Evolutionary conservation across 2,329 filamentous ascomycete genomes (phyloP), one percentile per base, ranked within the genome.

Genomic region (Helotiales sp.): DNA sequence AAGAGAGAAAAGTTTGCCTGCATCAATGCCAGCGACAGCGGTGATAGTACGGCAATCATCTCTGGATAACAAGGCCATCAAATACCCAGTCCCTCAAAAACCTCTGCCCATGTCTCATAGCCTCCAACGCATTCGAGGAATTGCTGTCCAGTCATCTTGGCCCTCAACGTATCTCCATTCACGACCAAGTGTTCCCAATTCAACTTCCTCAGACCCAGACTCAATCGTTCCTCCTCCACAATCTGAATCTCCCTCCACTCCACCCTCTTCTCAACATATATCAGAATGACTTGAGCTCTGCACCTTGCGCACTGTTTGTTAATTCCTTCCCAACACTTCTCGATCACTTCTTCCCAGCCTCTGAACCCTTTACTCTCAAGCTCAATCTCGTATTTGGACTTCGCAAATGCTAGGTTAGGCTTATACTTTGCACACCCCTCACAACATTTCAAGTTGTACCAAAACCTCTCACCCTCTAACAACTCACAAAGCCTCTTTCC

Each of bases 371-470:
- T 44, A 3, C 8, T 13, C 10, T 13, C 22, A 15, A 44, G 24
- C 22, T 9, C 12, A 5, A 25, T 12, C 31, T 55, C 48, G 13
- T 51, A 33, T 2, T 48, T 19, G 15, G 36, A 55, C 1, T 19
- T 29, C 17, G 29, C 36, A 36, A 46, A 56, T 7, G 46, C 49
- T 15, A 36, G 17, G 2, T 52, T 33, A 5, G 36, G 46, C 30
- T 60, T 60, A 29, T 46, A 57, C 51, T 42, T 57, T 25, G 30
- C n/a, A 36, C 58, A 60, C 3, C 10, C 12, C 2, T 2, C 13
- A 25, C 58, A 60, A 30, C 24, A 54, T 24, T 9, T 17, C 38
- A 57, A 19, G 13, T 46, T 47, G 24, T 19, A 24, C 58, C 58
- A 60, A 5, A 60, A 31, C 7, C 27, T 22, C 38, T 60, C 58